phyloP scores from a whole-genome alignment of 371 early-diverging fungal species.

The Syncephalis plumigaleata region DNA sequence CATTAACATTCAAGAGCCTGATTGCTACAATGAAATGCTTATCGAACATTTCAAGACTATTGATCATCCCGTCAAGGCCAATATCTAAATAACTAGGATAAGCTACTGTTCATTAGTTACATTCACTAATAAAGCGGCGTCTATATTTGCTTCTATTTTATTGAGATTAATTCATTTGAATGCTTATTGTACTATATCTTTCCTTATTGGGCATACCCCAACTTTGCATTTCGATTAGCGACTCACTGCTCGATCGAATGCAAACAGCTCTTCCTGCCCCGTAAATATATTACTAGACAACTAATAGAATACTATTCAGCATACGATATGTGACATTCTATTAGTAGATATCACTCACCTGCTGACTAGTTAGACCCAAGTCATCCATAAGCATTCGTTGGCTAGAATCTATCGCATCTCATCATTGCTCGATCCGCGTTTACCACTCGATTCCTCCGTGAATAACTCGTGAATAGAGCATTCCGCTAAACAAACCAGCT shows the following conservation, averaged over 20 bases:
- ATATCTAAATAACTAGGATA: too few species aligned
- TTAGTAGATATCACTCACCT: slow-evolving; percentile 5
- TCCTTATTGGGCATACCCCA: too few species aligned
- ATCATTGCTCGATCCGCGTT: slow-evolving; percentile 11
- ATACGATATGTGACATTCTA: slow-evolving; percentile 18
- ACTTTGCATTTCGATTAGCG: slow-evolving; percentile 82
- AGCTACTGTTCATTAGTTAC: too few species aligned
- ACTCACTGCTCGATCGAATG: slow-evolving; percentile 83
- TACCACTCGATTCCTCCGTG: slow-evolving; percentile 20
- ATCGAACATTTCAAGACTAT: background rate
- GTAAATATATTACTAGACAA: slow-evolving; percentile 49
- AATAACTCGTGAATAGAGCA: slow-evolving; percentile 46
- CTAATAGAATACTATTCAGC: slow-evolving; percentile 23
- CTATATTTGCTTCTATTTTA: too few species aligned
- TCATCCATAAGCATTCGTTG: slow-evolving; percentile 40
- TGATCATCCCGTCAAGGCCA: too few species aligned
- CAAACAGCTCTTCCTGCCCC: slow-evolving; percentile 89
- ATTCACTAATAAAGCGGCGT: too few species aligned
- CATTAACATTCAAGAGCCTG: background rate
- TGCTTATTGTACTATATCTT: too few species aligned
- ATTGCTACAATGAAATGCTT: background rate
- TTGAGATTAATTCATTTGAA: too few species aligned
- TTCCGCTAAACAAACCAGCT: slow-evolving; percentile 54
- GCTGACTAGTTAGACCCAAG: slow-evolving; percentile 23
- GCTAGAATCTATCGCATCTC: slow-evolving; percentile 4